phyloP scores from a whole-genome alignment of 768 basidiomycete species.

The Rhodosporidiobolus odoratus region DNA sequence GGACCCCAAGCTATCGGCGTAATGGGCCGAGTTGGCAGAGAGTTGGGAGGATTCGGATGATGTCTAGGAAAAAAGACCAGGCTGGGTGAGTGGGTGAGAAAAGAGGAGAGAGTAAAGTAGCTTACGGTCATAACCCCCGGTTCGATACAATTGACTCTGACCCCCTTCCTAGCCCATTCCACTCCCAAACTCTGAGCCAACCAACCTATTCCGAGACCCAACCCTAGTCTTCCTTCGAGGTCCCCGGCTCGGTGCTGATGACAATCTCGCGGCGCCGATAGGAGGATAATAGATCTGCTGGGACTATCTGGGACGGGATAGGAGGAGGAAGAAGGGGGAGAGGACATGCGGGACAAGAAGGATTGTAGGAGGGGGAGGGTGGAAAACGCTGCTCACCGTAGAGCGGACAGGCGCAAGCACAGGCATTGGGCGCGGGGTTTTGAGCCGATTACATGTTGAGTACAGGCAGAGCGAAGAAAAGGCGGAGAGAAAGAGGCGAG shows the following conservation, averaged over 20 bases:
- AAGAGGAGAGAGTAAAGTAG: not conserved
- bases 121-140: not conserved
- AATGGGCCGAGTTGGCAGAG: no score
- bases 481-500: not conserved
- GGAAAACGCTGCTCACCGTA: not conserved
- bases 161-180: not conserved
- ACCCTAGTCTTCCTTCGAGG: not conserved
- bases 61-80: no score
- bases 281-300: not conserved
- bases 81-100: no score
- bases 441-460: no score
- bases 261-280: not conserved
- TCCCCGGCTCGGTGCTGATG: not conserved
- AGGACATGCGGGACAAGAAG: not conserved
- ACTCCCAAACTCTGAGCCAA: no score
- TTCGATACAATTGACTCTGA: not conserved
- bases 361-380: not conserved
- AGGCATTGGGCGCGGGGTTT: no score
- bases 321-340: not conserved
- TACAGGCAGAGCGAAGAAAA: no score
- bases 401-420: no score
- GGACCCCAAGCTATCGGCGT: no score
- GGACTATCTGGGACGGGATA: not conserved
- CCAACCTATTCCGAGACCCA: no score
- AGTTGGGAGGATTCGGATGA: no score